phyloP scores from a whole-genome alignment of 495 filamentous ascomycete genomes.

The Penicillium flavigenum region DNA sequence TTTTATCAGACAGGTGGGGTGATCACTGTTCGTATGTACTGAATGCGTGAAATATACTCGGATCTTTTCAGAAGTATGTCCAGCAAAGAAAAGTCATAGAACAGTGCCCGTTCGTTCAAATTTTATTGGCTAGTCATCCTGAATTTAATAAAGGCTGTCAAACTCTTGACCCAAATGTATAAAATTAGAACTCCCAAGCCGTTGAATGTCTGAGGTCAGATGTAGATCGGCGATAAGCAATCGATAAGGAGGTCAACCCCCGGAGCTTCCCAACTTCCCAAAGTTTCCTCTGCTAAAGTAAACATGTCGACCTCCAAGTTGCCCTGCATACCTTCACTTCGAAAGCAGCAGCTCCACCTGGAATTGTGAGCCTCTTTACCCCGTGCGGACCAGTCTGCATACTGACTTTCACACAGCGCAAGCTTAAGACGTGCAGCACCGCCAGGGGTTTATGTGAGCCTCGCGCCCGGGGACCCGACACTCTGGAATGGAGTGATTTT shows the following conservation, averaged over 20 bases:
- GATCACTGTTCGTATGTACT: not conserved
- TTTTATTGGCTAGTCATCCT: not conserved
- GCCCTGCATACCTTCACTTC: constrained; percentile 46
- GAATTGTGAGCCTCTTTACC: constrained; percentile 64
- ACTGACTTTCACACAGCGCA: constrained; percentile 51
- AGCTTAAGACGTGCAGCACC: constrained; percentile 79
- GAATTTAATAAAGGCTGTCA: not conserved
- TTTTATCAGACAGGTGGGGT: too few species aligned
- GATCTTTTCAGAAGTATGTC: too few species aligned
- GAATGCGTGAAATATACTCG: not conserved
- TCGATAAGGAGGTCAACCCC: constrained; percentile 1
- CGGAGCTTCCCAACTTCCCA: not conserved
- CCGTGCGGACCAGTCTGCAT: not conserved
- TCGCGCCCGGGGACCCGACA: constrained; percentile 75
- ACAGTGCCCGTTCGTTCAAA: not conserved
- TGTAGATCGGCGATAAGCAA: constrained; percentile 8
- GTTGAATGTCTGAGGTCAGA: too few species aligned
- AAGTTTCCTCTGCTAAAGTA: not conserved
- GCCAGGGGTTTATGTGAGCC: constrained; percentile 78
- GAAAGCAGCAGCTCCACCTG: constrained; percentile 68
- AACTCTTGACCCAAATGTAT: too few species aligned
- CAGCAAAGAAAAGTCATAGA: not conserved
- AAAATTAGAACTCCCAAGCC: too few species aligned
- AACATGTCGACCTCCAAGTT: constrained; percentile 45
- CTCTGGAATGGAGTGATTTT: constrained; percentile 91